These are phyloP conservation scores for Microsporum ferrugineum DNA, from an alignment of 2,329 filamentous ascomycete genomes.

Conservation along the genomic window DNA sequence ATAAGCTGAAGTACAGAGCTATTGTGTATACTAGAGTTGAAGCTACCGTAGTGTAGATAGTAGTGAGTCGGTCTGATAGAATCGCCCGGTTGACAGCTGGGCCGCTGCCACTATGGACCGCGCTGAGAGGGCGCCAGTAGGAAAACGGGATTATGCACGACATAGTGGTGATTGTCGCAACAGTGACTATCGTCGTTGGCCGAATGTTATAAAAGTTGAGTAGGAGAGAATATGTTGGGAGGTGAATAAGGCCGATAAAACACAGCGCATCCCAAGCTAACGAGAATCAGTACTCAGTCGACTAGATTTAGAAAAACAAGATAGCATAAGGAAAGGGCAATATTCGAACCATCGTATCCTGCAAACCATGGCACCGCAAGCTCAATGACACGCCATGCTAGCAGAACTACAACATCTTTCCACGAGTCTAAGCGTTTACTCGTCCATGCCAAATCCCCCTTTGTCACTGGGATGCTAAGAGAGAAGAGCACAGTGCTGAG, in stretches of 20 bases:
- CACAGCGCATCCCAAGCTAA: constrained; percentile 45
- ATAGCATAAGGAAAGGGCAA: neutral
- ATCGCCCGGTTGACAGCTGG: constrained; percentile 45
- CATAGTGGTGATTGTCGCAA: constrained; percentile 56
- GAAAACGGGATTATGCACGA: constrained; percentile 63
- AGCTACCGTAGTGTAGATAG: constrained; percentile 54
- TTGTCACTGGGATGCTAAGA: constrained; percentile 47
- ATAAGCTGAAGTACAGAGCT: constrained; percentile 57
- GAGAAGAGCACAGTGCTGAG: constrained; percentile 56
- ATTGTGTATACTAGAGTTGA: constrained; percentile 63
- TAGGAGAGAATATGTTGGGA: constrained; percentile 65
- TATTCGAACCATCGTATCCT: constrained; percentile 49
- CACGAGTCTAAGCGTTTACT: constrained; percentile 53
- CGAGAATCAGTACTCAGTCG: neutral
- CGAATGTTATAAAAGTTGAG: constrained; percentile 65
- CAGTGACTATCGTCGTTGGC: constrained; percentile 47
- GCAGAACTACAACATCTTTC: constrained; percentile 46
- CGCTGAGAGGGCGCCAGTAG: constrained; percentile 57
- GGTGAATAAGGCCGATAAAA: constrained; percentile 58
- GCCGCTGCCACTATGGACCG: constrained; percentile 47
- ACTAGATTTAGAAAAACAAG: too few species aligned
- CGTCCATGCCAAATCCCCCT: constrained; percentile 55
- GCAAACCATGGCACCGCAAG: constrained; percentile 62
- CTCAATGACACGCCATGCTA: constrained; percentile 51
- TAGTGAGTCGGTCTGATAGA: constrained; percentile 51